Conservation (phyloP, 2,329 filamentous ascomycete genomes). For the Eutypa lata region DNA sequence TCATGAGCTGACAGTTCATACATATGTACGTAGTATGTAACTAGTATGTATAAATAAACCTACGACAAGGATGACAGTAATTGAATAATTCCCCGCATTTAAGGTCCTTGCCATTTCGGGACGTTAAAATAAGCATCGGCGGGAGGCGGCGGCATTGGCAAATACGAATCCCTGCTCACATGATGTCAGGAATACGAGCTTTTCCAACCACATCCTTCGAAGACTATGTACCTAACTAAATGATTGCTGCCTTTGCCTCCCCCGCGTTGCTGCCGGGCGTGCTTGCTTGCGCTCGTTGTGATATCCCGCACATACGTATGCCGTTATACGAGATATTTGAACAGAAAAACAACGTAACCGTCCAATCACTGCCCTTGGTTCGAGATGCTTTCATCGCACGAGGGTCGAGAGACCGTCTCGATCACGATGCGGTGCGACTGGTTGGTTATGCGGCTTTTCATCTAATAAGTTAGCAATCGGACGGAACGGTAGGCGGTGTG, state of each 20-base stretch:
- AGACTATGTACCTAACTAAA: too few species aligned
- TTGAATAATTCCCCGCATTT: too few species aligned
- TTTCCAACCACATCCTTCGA: neutral
- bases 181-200: neutral
- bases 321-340: neutral
- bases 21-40: too few species aligned
- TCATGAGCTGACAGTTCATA: too few species aligned
- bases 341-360: neutral
- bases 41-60: too few species aligned
- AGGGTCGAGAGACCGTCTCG: neutral
- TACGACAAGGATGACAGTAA: too few species aligned
- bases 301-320: neutral
- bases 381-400: neutral
- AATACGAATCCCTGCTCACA: neutral
- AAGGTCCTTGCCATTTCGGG: neutral
- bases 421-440: neutral
- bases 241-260: too few species aligned
- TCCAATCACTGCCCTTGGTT: neutral
- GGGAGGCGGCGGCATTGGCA: neutral
- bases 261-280: too few species aligned
- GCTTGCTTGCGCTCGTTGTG: too few species aligned
- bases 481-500: neutral
- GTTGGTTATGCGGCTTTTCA: neutral
- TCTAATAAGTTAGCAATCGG: too few species aligned
- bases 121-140: neutral